phyloP scores from a whole-genome alignment of 2,329 filamentous ascomycete species.

The Talaromyces funiculosus region DNA sequence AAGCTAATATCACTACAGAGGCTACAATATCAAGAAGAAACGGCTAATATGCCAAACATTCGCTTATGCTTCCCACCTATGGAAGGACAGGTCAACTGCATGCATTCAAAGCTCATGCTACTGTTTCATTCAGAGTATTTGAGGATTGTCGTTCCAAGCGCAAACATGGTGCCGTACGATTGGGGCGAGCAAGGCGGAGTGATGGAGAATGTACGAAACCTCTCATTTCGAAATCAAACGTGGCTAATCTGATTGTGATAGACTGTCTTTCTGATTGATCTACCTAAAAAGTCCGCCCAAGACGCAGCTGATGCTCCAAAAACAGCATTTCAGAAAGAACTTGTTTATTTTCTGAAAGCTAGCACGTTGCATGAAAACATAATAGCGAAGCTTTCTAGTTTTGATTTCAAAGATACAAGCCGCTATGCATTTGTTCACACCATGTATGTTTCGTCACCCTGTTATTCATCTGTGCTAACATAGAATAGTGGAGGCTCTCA shows the following conservation, averaged over 20 bases:
- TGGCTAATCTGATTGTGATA: constrained; percentile 24
- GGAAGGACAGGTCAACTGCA: constrained; percentile 62
- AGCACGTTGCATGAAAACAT: constrained; percentile 61
- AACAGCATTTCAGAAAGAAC: constrained; percentile 61
- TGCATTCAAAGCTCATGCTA: constrained; percentile 94
- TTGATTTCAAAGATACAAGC: constrained; percentile 72
- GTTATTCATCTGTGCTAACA: background rate
- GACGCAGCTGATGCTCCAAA: constrained; percentile 19
- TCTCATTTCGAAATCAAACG: background rate
- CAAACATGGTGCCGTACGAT: constrained; percentile 78
- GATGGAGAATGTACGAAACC: constrained; percentile 69
- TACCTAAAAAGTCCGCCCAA: constrained; percentile 52
- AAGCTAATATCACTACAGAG: constrained; percentile 23
- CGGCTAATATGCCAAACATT: constrained; percentile 47
- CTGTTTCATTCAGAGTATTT: constrained; percentile 71
- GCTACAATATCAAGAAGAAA: constrained; percentile 34
- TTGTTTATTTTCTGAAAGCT: constrained; percentile 64
- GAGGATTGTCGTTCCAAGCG: constrained; percentile 77
- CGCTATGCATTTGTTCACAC: constrained; percentile 77
- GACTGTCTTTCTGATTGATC: constrained; percentile 86
- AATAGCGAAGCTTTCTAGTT: constrained; percentile 63
- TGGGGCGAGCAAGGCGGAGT: constrained; percentile 69
- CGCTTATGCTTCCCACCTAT: constrained; percentile 76
- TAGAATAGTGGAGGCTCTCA: constrained; percentile 53
- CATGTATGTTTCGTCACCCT: constrained; percentile 55